Evolutionary conservation across 2,329 filamentous ascomycete species (phyloP).

Genomic region (Microdochium trichocladiopsis): DNA sequence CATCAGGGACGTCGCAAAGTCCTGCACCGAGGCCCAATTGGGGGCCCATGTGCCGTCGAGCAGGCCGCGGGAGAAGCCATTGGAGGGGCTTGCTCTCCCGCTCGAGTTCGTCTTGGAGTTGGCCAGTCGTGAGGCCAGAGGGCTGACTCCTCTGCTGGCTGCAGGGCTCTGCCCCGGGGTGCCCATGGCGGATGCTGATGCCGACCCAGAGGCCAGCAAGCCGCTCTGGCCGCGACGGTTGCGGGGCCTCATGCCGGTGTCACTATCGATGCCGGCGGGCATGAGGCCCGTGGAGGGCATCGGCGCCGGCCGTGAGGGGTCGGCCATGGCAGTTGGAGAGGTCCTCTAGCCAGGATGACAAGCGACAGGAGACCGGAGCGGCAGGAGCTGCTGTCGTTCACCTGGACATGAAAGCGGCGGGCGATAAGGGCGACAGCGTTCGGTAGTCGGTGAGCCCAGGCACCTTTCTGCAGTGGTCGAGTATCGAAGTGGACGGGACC

Average conservation of each 20-base stretch:
- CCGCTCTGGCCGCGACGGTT: conserved; percentile 34
- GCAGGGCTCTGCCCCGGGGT: conserved; percentile 28
- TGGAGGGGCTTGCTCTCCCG: conserved; percentile 18
- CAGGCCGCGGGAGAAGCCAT: conserved; percentile 30
- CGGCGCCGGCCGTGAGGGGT: conserved; percentile 17
- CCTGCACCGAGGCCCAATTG: conserved; percentile 49
- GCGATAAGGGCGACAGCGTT: background rate
- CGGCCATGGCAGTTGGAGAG: conserved; percentile 15
- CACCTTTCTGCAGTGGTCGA: background rate
- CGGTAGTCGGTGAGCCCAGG: background rate
- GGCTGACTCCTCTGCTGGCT: conserved; percentile 38
- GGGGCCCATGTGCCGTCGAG: conserved; percentile 44
- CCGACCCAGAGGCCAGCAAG: background rate
- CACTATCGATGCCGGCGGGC: conserved; percentile 32
- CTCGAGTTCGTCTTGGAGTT: conserved; percentile 14
- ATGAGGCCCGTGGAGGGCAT: conserved; percentile 39
- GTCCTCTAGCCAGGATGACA: conserved; percentile 5
- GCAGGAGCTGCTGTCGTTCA: background rate
- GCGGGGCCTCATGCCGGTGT: conserved; percentile 38
- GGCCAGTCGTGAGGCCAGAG: conserved; percentile 36
- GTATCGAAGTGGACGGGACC: background rate
- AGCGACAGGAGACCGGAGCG: background rate
- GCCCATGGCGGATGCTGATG: conserved; percentile 12
- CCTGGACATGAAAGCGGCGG: background rate
- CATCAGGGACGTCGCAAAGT: conserved; percentile 40